Conservation (phyloP, 108 stramenopile species). For the Skeletonema marinoi region DNA sequence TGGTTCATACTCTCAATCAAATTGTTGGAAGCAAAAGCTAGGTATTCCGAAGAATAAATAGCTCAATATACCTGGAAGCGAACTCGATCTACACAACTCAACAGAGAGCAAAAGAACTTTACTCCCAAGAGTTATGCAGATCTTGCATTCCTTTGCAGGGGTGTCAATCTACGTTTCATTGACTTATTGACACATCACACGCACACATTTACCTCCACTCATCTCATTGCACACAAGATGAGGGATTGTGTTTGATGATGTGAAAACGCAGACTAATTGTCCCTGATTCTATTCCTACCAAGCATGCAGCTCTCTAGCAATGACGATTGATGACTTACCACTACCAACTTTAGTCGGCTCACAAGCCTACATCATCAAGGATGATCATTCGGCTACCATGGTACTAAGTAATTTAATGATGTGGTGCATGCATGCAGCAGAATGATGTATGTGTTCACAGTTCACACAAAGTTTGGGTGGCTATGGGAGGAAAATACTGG, state of each 20-base stretch:
- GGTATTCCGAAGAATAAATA: not conserved
- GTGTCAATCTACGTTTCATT: not conserved
- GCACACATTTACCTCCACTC: not conserved
- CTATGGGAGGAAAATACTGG: too few species aligned
- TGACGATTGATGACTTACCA: too few species aligned
- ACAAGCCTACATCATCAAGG: too few species aligned
- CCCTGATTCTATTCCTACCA: not conserved
- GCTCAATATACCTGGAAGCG: not conserved
- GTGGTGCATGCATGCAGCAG: too few species aligned
- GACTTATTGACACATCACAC: not conserved
- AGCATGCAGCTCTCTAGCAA: not conserved
- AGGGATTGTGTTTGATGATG: not conserved
- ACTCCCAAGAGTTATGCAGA: not conserved
- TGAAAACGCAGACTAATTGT: not conserved
- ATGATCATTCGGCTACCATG: too few species aligned
- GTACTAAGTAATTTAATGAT: too few species aligned
- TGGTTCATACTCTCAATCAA: not conserved
- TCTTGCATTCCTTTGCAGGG: slow-evolving; percentile 2
- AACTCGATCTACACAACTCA: not conserved
- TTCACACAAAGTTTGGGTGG: too few species aligned
- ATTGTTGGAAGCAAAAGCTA: not conserved
- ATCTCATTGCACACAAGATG: not conserved
- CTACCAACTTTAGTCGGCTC: too few species aligned
- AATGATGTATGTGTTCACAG: too few species aligned
- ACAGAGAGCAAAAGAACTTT: not conserved